A percentile compares a stretch with the other conserved stretches of the same genome.
phyloP scores from a whole-genome alignment of 768 basidiomycete genomes.

The Dendrothele bispora region DNA sequence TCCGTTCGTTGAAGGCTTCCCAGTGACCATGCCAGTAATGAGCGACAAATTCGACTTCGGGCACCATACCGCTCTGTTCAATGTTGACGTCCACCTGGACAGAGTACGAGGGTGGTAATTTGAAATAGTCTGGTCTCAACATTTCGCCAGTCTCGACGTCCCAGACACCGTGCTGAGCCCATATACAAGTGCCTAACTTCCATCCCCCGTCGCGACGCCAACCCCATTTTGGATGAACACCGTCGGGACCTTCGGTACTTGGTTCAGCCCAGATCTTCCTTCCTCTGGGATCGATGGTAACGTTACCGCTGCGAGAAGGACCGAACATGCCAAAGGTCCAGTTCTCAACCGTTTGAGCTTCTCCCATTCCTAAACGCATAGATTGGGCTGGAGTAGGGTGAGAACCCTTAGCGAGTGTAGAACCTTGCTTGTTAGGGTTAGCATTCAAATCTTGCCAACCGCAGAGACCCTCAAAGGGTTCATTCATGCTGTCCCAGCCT shows the following conservation, averaged over 20 bases:
- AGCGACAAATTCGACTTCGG: conserved; percentile 62
- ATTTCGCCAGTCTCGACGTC: conserved; percentile 68
- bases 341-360: conserved; percentile 76
- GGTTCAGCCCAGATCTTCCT: conserved; percentile 75
- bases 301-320: conserved; percentile 67
- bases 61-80: conserved; percentile 24
- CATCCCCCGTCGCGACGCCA: conserved; percentile 77
- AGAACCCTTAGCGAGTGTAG: conserved; percentile 82
- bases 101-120: conserved; percentile 32
- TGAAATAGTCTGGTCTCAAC: conserved; percentile 78
- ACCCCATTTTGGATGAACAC: conserved; percentile 71
- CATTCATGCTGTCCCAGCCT: conserved; percentile 97
- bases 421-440: conserved; percentile 66
- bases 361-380: conserved; percentile 86
- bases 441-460: conserved; percentile 65
- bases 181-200: conserved; percentile 77
- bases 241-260: conserved; percentile 40
- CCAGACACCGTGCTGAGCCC: conserved; percentile 93
- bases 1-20: conserved; percentile 50
- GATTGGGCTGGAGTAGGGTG: conserved; percentile 84
- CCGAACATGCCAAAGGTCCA: conserved; percentile 83
- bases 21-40: conserved; percentile 84
- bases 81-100: background rate
- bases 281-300: conserved; percentile 86
- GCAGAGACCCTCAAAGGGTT: conserved; percentile 83